A percentile compares a stretch with the other conserved stretches of the same genome.
phyloP scores from a whole-genome alignment of 805 yeast genomes.

The Lipomyces japonicus region DNA sequence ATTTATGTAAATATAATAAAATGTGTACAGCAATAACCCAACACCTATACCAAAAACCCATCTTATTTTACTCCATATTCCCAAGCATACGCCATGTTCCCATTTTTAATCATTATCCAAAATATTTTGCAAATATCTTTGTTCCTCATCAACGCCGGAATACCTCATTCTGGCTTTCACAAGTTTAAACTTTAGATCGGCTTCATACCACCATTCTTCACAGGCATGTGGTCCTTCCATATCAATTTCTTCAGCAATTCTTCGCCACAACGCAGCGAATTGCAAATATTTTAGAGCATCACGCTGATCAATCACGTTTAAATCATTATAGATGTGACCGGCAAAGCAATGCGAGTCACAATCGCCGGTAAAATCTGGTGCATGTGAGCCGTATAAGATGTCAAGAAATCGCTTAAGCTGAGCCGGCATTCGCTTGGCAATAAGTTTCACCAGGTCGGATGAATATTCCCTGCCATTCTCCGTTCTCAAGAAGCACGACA shows the following conservation, averaged over 20 bases:
- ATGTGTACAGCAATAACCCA: too few species aligned
- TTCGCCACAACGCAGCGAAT: constrained; percentile 22
- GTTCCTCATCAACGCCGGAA: constrained; percentile 12
- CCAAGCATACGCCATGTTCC: too few species aligned
- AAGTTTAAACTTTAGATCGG: constrained; percentile 16
- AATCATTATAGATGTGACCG: constrained; percentile 11
- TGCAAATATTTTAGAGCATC: constrained; percentile 18
- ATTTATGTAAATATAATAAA: too few species aligned
- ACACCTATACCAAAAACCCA: too few species aligned
- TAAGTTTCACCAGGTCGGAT: constrained; percentile 12
- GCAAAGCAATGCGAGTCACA: constrained; percentile 22
- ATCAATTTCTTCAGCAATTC: constrained; percentile 22
- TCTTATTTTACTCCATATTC: too few species aligned
- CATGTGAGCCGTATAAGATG: constrained; percentile 14
- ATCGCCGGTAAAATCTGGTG: not conserved
- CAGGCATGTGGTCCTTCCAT: constrained; percentile 23
- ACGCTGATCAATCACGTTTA: not conserved
- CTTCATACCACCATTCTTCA: constrained; percentile 22
- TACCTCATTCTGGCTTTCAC: constrained; percentile 18
- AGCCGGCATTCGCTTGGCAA: constrained; percentile 13
- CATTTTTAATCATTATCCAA: not conserved
- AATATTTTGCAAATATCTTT: constrained; percentile 2
- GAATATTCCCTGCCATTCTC: constrained; percentile 1
- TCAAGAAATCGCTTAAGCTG: constrained; percentile 18
- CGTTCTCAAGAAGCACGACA: not conserved